These are phyloP conservation scores for Raddia guianensis DNA, from an alignment of 176 grass and related monocot species.

Conservation along the genomic window DNA sequence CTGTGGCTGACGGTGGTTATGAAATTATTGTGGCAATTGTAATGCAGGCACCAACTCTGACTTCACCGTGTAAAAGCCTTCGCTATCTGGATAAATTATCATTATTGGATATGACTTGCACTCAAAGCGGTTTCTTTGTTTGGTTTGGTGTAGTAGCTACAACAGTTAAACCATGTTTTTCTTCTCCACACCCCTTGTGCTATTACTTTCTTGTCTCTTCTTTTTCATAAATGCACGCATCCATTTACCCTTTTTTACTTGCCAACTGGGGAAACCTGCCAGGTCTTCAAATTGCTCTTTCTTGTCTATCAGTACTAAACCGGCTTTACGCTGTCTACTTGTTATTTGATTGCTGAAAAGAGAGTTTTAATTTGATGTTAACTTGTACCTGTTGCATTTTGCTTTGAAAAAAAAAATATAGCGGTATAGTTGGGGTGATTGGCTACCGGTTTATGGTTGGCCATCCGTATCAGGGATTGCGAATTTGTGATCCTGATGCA, in stretches of 20 bases:
- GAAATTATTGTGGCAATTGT: slow-evolving; percentile 32
- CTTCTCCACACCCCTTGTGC: neutral
- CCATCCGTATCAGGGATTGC: slow-evolving; percentile 29
- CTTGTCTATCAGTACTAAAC: neutral
- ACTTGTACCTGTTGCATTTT: neutral
- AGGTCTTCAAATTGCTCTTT: slow-evolving; percentile 15
- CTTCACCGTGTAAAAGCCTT: neutral
- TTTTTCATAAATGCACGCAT: neutral
- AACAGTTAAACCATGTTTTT: slow-evolving; percentile 13
- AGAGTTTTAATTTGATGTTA: neutral
- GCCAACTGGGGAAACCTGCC: neutral
- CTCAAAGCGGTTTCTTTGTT: slow-evolving; percentile 31
- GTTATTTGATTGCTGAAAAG: neutral
- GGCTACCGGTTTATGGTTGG: slow-evolving; percentile 49
- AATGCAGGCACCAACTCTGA: neutral
- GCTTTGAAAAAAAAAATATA: neutral
- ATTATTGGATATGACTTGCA: slow-evolving; percentile 14
- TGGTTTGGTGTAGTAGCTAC: slow-evolving; percentile 49
- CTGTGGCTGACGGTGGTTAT: slow-evolving; percentile 31
- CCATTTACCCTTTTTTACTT: neutral
- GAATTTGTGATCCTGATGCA: neutral
- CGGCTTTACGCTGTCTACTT: neutral
- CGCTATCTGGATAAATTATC: neutral
- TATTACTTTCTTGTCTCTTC: neutral
- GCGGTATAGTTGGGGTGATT: slow-evolving; percentile 24